Evolutionary conservation across 2,329 filamentous ascomycete species (phyloP).

Genomic region (Incumbomyces lentus): DNA sequence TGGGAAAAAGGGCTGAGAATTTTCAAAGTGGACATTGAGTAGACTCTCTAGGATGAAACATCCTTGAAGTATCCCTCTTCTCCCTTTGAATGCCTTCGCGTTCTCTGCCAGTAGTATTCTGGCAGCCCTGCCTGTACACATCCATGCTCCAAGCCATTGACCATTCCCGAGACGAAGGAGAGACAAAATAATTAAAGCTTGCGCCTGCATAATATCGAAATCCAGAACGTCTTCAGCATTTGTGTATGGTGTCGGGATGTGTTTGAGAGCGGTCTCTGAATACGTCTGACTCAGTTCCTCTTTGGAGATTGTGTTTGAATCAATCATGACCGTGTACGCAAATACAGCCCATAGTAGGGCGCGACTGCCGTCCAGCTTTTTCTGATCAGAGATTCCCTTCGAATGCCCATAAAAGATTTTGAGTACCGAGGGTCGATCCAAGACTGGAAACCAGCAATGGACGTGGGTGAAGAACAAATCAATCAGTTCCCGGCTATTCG

Average conservation of each 20-base stretch:
- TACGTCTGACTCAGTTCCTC: not conserved
- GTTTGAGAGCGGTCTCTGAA: not conserved
- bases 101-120: slow-evolving; percentile 33
- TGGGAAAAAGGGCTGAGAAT: slow-evolving; percentile 36
- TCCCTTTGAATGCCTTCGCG: slow-evolving; percentile 19
- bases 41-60: slow-evolving; percentile 46
- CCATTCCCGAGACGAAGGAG: slow-evolving; percentile 41
- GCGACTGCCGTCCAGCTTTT: slow-evolving; percentile 22
- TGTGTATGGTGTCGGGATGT: not conserved
- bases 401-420: slow-evolving; percentile 48
- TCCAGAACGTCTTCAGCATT: slow-evolving; percentile 2
- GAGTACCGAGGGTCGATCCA: slow-evolving; percentile 47
- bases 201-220: slow-evolving; percentile 29
- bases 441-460: slow-evolving; percentile 51
- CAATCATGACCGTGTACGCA: slow-evolving; percentile 26
- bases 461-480: slow-evolving; percentile 50
- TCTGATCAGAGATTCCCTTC: slow-evolving; percentile 9
- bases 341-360: slow-evolving; percentile 35
- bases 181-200: slow-evolving; percentile 36
- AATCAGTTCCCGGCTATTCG: slow-evolving; percentile 21
- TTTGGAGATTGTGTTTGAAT: not conserved
- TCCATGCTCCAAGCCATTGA: slow-evolving; percentile 42
- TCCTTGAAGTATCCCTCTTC: slow-evolving; percentile 38
- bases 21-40: slow-evolving; percentile 37
- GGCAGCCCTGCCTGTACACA: slow-evolving; percentile 42